phyloP scores from a whole-genome alignment of 805 yeast species.

The Suhomyces vadensis region DNA sequence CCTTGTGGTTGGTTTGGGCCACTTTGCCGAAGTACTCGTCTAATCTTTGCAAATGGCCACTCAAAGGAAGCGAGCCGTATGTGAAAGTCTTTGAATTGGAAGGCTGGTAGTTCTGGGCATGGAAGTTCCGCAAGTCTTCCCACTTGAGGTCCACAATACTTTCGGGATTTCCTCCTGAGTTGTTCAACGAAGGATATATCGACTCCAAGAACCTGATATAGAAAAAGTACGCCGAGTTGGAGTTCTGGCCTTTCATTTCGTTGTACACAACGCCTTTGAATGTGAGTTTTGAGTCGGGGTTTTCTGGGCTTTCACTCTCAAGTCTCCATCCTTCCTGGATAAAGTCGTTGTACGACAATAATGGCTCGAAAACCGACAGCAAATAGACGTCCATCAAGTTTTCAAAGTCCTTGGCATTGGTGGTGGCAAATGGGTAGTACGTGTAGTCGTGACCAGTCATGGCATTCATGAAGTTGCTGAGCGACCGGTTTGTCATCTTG shows the following conservation, averaged over 20 bases:
- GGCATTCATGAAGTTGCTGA: conserved; percentile 97
- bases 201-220: conserved; percentile 83
- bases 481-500: conserved; percentile 93
- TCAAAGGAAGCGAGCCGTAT: conserved; percentile 76
- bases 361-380: conserved; percentile 83
- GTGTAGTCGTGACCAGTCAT: conserved; percentile 98
- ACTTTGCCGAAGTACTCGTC: conserved; percentile 51
- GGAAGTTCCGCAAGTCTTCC: conserved; percentile 77
- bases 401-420: conserved; percentile 75
- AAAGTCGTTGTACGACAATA: conserved; percentile 77
- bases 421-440: conserved; percentile 93
- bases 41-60: conserved; percentile 57
- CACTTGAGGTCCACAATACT: conserved; percentile 73
- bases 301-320: conserved; percentile 65
- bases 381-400: conserved; percentile 86
- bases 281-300: conserved; percentile 57
- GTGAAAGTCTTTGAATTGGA: conserved; percentile 85
- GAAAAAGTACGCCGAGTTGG: conserved; percentile 81
- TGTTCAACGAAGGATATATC: conserved; percentile 79
- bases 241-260: conserved; percentile 97
- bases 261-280: conserved; percentile 97
- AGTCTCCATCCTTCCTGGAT: conserved; percentile 97
- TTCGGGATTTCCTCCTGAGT: conserved; percentile 93
- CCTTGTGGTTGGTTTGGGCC: conserved; percentile 39
- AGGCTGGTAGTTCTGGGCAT: conserved; percentile 78